phyloP scores from a whole-genome alignment of 768 basidiomycete species.

The Filobasidium floriforme region DNA sequence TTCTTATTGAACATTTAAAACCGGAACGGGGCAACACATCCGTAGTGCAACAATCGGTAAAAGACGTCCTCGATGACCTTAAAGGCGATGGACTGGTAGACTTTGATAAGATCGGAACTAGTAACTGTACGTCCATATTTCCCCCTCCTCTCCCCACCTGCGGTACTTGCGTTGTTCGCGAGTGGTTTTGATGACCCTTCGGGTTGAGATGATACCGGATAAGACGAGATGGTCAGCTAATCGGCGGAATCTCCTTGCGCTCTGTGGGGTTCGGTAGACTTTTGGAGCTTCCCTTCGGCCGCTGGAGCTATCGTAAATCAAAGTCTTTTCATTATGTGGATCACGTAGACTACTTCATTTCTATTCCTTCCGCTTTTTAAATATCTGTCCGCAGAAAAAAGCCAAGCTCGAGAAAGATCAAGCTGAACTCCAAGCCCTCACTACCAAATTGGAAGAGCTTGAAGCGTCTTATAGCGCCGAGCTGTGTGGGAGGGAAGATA shows the following conservation, averaged over 20 bases:
- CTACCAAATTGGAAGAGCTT: constrained; percentile 26
- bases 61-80: constrained; percentile 79
- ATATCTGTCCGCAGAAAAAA: constrained; percentile 34
- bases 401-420: constrained; percentile 33
- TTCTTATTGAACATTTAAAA: no score
- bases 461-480: constrained; percentile 55
- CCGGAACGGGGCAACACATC: no score
- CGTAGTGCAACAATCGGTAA: constrained; percentile 78
- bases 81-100: constrained; percentile 80
- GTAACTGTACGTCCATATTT: constrained; percentile 62
- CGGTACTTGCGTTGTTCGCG: not conserved
- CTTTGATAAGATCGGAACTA: constrained; percentile 85
- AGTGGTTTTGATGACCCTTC: not conserved
- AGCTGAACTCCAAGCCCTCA: constrained; percentile 32
- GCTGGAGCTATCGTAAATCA: constrained; percentile 63
- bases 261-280: constrained; percentile 54
- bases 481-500: constrained; percentile 51
- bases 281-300: constrained; percentile 92
- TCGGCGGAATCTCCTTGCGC: not conserved
- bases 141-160: no score
- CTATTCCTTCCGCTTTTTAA: no score
- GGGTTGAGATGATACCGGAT: not conserved
- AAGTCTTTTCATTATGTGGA: no score
- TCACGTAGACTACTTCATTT: no score
- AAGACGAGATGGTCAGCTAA: no score